These are phyloP conservation scores for Neodidymelliopsis sp. DNA, from an alignment of 2,329 filamentous ascomycete genomes.

Conservation along the genomic window DNA sequence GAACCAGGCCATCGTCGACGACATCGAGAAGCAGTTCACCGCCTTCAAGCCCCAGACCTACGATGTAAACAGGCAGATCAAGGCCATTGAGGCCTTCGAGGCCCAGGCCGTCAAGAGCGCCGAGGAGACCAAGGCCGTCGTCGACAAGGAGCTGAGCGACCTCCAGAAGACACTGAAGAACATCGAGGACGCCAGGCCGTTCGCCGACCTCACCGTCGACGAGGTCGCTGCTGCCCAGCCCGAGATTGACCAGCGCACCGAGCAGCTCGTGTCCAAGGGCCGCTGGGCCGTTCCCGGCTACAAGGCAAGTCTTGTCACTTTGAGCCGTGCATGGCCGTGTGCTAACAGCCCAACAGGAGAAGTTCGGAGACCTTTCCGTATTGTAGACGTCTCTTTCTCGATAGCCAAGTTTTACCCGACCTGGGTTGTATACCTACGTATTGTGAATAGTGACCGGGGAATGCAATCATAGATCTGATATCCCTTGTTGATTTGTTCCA, in stretches of 20 bases:
- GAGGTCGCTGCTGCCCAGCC: constrained; percentile 93
- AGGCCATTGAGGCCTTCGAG: constrained; percentile 98
- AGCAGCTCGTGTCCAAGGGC: constrained; percentile 94
- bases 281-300: constrained; percentile 98
- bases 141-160: constrained; percentile 93
- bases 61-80: constrained; percentile 92
- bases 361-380: constrained; percentile 96
- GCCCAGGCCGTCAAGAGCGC: constrained; percentile 96
- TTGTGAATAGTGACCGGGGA: constrained; percentile 50
- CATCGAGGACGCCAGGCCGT: constrained; percentile 94
- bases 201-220: constrained; percentile 97
- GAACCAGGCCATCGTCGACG: constrained; percentile 93
- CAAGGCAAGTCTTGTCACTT: constrained; percentile 73
- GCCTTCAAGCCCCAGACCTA: constrained; percentile 92
- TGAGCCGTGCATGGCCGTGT: background rate
- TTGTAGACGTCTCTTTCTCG: constrained; percentile 68
- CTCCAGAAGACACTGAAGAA: constrained; percentile 94
- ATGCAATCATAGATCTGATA: constrained; percentile 43
- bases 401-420: constrained; percentile 39
- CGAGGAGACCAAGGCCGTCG: constrained; percentile 93
- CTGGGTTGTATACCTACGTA: constrained; percentile 50
- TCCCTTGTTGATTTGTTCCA: background rate
- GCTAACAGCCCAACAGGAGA: constrained; percentile 77
- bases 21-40: constrained; percentile 96
- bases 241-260: constrained; percentile 96